phyloP scores from a whole-genome alignment of 2,329 filamentous ascomycete genomes.

The Madurella mycetomatis region DNA sequence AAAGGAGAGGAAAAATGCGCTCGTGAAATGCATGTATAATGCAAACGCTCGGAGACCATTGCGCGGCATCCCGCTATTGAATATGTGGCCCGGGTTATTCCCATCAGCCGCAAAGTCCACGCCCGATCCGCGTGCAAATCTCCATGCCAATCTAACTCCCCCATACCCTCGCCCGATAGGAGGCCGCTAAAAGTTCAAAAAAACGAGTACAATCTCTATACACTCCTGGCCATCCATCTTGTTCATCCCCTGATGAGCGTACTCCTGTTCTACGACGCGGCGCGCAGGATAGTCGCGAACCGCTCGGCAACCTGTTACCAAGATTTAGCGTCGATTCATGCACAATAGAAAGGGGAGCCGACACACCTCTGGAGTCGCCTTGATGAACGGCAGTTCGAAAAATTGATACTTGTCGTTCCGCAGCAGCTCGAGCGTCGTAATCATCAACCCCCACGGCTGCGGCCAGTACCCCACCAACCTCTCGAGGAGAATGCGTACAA shows the following conservation, averaged over 20 bases:
- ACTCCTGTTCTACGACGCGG: not conserved
- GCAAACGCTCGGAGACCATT: no score
- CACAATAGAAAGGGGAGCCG: not conserved
- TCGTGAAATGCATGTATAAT: not conserved
- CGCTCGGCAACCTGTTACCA: slow-evolving; percentile 30
- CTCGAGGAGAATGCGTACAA: slow-evolving; percentile 84
- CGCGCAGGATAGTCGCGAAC: slow-evolving; percentile 30
- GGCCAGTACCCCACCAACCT: slow-evolving; percentile 83
- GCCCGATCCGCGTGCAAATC: not conserved
- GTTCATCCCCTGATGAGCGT: not conserved
- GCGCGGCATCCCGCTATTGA: no score
- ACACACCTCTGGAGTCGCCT: slow-evolving; percentile 77
- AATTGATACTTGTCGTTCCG: slow-evolving; percentile 90
- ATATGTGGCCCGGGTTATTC: no score
- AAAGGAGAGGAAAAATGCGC: not conserved
- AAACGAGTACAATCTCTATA: not conserved
- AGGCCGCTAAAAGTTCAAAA: not conserved
- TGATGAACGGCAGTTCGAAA: slow-evolving; percentile 90
- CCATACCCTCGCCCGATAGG: not conserved
- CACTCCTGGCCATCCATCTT: not conserved
- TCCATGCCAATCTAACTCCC: not conserved
- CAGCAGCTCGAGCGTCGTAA: slow-evolving; percentile 81
- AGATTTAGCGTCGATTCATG: slow-evolving; percentile 6
- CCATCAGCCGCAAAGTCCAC: not conserved
- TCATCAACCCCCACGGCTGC: slow-evolving; percentile 91